Percentiles rank a stretch among this genome's conserved stretches.
phyloP scores from a whole-genome alignment of 2,329 filamentous ascomycete species.

The Colletotrichum echinochloae region DNA sequence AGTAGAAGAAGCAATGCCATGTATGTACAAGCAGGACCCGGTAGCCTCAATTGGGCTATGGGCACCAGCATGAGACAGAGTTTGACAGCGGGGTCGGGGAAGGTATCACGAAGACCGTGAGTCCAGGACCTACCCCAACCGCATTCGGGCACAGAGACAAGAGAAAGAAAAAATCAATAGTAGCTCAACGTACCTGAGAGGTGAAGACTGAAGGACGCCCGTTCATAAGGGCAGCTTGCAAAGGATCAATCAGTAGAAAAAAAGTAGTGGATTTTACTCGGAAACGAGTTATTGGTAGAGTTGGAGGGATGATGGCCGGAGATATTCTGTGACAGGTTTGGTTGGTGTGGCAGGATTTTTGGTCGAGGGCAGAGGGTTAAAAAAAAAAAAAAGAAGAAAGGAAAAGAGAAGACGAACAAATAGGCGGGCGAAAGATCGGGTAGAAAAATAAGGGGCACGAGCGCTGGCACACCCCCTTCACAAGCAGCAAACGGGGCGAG shows the following conservation, averaged over 20 bases:
- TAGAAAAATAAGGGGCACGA: conserved; percentile 36
- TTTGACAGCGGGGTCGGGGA: conserved; percentile 32
- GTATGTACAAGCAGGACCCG: conserved; percentile 15
- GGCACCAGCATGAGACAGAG: conserved; percentile 27
- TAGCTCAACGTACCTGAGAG: conserved; percentile 75
- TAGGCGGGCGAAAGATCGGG: conserved; percentile 29
- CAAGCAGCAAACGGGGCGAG: conserved; percentile 19
- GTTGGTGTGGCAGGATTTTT: conserved; percentile 29
- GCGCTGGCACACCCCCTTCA: conserved; percentile 32
- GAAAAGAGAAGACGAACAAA: conserved; percentile 42
- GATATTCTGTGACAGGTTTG: conserved; percentile 31
- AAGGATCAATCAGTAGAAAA: conserved; percentile 47
- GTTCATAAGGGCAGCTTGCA: conserved; percentile 81
- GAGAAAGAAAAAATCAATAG: not conserved
- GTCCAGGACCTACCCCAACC: conserved; percentile 5
- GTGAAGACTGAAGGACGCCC: conserved; percentile 86
- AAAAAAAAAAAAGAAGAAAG: conserved; percentile 21
- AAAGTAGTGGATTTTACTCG: conserved; percentile 39
- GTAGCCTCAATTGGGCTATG: conserved; percentile 24
- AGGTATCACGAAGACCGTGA: conserved; percentile 32
- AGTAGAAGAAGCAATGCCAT: not conserved
- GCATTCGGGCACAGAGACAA: not conserved
- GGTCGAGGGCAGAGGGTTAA: not conserved
- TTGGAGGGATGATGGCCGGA: conserved; percentile 33
- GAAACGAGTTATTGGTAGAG: conserved; percentile 34